Evolutionary conservation across 2,329 filamentous ascomycete genomes (phyloP).

Genomic region (Ophiocordyceps robertsii): DNA sequence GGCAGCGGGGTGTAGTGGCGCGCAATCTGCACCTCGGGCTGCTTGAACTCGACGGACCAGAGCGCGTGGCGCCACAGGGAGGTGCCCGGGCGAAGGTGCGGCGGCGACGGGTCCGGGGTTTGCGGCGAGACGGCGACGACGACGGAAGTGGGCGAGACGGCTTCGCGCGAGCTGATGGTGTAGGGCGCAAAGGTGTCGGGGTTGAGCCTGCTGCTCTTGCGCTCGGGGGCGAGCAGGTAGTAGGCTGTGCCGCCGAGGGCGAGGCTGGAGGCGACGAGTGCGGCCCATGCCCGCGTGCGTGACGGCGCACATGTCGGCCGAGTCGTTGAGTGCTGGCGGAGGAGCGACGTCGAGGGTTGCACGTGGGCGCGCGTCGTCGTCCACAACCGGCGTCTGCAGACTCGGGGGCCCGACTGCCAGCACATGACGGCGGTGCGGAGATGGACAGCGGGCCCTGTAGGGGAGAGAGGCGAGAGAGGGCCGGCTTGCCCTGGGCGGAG

Average conservation of each 20-base stretch:
- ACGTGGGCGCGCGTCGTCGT: background rate
- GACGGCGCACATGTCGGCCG: background rate
- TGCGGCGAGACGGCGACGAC: conserved; percentile 50
- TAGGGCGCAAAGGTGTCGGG: conserved; percentile 50
- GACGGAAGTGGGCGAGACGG: conserved; percentile 53
- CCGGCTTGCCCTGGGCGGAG: no score
- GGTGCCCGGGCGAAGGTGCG: conserved; percentile 12
- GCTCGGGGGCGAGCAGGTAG: conserved; percentile 12
- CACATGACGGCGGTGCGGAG: no score
- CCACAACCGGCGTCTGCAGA: no score
- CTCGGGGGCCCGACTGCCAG: no score
- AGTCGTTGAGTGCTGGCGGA: background rate
- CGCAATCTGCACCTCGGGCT: conserved; percentile 86
- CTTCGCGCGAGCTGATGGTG: conserved; percentile 45
- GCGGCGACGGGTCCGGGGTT: conserved; percentile 12
- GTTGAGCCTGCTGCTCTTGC: conserved; percentile 32
- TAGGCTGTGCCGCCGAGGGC: conserved; percentile 12
- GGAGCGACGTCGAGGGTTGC: background rate
- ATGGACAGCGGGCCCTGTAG: no score
- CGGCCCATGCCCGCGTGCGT: conserved; percentile 1
- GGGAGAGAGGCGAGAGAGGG: no score
- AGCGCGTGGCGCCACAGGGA: conserved; percentile 38
- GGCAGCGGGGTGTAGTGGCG: conserved; percentile 85
- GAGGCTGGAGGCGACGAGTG: conserved; percentile 9
- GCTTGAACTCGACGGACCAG: conserved; percentile 87